Evolutionary conservation across 129 eudicot genomes (phyloP).

Genomic region (Rutidosis leptorrhynchoides): DNA sequence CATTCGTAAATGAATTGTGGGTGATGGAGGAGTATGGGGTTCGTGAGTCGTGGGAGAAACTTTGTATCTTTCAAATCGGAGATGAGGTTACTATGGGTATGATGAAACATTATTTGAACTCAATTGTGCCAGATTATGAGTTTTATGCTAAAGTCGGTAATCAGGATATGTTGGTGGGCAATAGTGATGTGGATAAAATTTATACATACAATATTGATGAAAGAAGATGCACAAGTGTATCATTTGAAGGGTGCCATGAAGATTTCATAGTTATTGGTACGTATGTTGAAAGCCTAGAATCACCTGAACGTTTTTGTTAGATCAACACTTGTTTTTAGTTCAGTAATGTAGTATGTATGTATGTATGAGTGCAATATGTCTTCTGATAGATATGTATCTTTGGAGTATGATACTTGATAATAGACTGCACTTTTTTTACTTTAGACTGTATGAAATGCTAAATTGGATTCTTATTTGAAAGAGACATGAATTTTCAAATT

Average conservation of each 20-base stretch:
- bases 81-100: too few species aligned
- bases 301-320: slow-evolving; percentile 10
- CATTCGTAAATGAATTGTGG: slow-evolving; percentile 22
- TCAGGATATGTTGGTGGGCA: slow-evolving; percentile 20
- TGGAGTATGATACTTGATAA: too few species aligned
- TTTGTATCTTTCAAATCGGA: neutral
- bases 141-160: slow-evolving; percentile 17
- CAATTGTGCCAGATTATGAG: too few species aligned
- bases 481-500: too few species aligned
- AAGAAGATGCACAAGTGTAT: slow-evolving; percentile 10
- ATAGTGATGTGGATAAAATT: slow-evolving; percentile 15
- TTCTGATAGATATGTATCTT: too few species aligned
- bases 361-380: too few species aligned
- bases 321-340: too few species aligned
- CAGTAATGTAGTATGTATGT: too few species aligned
- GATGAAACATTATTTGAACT: too few species aligned
- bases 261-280: slow-evolving; percentile 24
- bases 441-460: too few species aligned
- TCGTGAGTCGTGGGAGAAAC: slow-evolving; percentile 37
- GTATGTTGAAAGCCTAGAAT: slow-evolving; percentile 31
- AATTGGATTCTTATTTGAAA: too few species aligned
- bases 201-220: slow-evolving; percentile 19
- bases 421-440: too few species aligned
- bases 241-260: slow-evolving; percentile 25
- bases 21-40: slow-evolving; percentile 51